Conservation (phyloP, 2,329 filamentous ascomycete species). For the Diaporthe amygdali region DNA sequence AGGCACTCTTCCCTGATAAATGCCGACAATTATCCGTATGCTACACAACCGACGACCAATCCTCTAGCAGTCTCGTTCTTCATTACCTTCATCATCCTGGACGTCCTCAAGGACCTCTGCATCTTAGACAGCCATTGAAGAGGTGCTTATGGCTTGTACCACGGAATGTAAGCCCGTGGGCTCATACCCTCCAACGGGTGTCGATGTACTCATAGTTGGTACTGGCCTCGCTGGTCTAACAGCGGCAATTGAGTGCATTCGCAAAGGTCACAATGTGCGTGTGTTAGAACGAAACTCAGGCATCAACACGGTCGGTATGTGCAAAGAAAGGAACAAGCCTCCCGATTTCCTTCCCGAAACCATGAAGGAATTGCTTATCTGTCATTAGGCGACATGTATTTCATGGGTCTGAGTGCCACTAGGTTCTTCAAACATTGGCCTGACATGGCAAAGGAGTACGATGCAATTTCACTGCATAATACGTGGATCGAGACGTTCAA, state of each 20-base stretch:
- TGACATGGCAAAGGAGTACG: conserved; percentile 55
- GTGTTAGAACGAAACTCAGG: conserved; percentile 49
- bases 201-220: conserved; percentile 41
- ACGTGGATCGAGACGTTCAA: conserved; percentile 62
- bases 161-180: neutral
- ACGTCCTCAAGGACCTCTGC: no score
- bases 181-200: neutral
- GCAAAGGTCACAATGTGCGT: conserved; percentile 60
- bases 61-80: no score
- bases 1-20: neutral
- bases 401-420: neutral
- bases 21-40: neutral
- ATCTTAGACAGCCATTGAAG: fast-evolving
- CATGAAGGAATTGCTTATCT: neutral
- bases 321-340: fast-evolving
- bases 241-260: conserved; percentile 63
- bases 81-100: fast-evolving
- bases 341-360: no score
- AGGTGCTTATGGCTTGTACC: neutral
- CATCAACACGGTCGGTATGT: neutral
- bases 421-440: conserved; percentile 9
- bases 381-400: neutral
- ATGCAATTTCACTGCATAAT: conserved; percentile 56
- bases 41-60: neutral
- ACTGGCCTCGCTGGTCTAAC: conserved; percentile 66